Evolutionary conservation across 345 rosid genomes (phyloP), one percentile per base, ranked within the genome.

Genomic region (Corchorus olitorius): DNA sequence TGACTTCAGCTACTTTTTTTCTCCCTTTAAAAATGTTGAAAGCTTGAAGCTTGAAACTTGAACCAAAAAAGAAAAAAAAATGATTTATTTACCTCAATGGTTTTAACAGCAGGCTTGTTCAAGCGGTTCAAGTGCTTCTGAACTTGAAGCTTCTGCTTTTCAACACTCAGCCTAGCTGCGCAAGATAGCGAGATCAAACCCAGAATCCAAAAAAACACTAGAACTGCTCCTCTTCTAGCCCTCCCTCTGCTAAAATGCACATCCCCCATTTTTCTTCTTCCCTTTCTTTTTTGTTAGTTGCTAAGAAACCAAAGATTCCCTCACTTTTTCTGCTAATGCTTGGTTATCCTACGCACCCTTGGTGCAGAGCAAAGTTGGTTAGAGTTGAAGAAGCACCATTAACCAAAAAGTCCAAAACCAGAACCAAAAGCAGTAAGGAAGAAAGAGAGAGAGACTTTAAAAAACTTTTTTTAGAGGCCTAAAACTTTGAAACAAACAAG

Each of bases 51-150:
- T 39, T 39, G 41, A 33, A 71, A 66, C 64, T 77, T 27, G 59
- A 61, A 74, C 12, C 6, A 52, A 60, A 11, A 66, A 9, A 5
- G 68, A 8, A 65, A 9, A 10, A 52, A 33, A 14, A 64, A 45
- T 46, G 87, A 96, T 17, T 15, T 14, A 50, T 19, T 52, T 64
- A 75, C 78, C 97, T 92, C 77, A 81, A 96, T 92, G 92, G 85
- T 89, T 70, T 94, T 89, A 52, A 90, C 89, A 64, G 95, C 84
- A 19, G 94, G 86, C 83, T 96, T 96, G 89, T 96, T 96, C 83
- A 96, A 76, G 67, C 97, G 93, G 52, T 91, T 89, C 91, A 96
- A 83, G 81, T 90, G 99, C 78, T 89, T 93, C 76, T 87, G 87
- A 39, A 93, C 95, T 79, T 91, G 88, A 62, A 93, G 84, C 70